Evolutionary conservation across 306 rosid genomes (phyloP).

Genomic region (Quercus alba): DNA sequence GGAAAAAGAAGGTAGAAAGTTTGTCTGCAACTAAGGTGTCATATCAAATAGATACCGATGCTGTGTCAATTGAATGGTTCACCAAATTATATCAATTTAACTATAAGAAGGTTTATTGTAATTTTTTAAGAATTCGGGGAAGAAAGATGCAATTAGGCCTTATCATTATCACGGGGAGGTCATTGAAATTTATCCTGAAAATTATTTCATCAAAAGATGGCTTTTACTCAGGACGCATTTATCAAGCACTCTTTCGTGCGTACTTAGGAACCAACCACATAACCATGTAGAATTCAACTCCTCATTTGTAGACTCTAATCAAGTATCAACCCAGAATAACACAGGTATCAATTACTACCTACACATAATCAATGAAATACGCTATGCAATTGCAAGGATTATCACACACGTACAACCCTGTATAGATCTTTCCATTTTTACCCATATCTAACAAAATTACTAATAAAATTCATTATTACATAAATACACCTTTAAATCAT

Average conservation of each 20-base stretch:
- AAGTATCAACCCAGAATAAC: conserved; percentile 4
- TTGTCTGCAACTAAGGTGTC: no score
- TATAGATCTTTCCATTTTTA: not conserved
- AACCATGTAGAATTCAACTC: not conserved
- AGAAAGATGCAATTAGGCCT: no score
- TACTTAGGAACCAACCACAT: not conserved
- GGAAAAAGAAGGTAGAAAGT: no score
- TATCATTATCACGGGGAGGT: no score
- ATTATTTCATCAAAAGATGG: not conserved
- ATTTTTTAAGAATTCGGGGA: no score
- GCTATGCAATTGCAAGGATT: not conserved
- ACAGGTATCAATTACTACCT: not conserved
- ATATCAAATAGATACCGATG: no score
- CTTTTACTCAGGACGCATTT: not conserved
- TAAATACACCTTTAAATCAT: not conserved
- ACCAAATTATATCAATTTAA: no score
- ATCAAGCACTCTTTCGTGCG: not conserved
- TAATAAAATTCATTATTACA: not conserved
- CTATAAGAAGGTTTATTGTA: no score
- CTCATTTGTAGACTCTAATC: not conserved
- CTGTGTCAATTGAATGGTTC: no score
- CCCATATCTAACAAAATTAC: not conserved
- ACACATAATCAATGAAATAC: not conserved
- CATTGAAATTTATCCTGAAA: no score
- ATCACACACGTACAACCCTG: not conserved